These are phyloP conservation scores for Sphagnum contortum DNA, from an alignment of 225 moss, liverwort and hornwort species.

Conservation along the genomic window DNA sequence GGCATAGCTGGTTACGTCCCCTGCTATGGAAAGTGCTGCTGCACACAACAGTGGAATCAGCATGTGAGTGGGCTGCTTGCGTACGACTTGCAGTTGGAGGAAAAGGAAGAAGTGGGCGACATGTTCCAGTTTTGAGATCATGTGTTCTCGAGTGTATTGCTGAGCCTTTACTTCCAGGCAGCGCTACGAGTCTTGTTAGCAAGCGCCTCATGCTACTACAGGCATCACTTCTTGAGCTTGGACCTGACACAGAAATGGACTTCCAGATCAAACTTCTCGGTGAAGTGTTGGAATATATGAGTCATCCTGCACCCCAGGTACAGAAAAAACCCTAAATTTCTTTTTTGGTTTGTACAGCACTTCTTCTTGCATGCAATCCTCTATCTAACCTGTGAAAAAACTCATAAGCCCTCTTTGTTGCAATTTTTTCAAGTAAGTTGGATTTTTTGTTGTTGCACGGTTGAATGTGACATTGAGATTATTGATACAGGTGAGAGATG, in stretches of 20 bases:
- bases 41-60: slow-evolving; percentile 65
- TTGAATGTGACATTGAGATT: no score
- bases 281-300: slow-evolving; percentile 35
- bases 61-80: slow-evolving; percentile 74
- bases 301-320: slow-evolving; percentile 40
- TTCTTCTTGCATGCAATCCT: no score
- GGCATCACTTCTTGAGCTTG: slow-evolving; percentile 40
- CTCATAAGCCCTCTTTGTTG: no score
- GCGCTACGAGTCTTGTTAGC: slow-evolving; percentile 63
- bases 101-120: slow-evolving; percentile 39
- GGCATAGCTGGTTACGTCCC: slow-evolving; percentile 62
- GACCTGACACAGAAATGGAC: slow-evolving; percentile 31
- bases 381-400: no score
- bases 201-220: slow-evolving; percentile 72
- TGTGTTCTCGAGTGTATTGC: slow-evolving; percentile 62
- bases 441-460: no score
- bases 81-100: slow-evolving; percentile 73
- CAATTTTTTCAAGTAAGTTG: no score
- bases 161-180: slow-evolving; percentile 47
- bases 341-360: no score
- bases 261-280: slow-evolving; percentile 31
- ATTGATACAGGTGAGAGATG: slow-evolving; percentile 60
- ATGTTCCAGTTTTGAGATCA: slow-evolving; percentile 49
- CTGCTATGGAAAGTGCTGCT: slow-evolving; percentile 45
- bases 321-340: no score